Conservation (phyloP, 305 asterid species). For the Coffea humblotiana region DNA sequence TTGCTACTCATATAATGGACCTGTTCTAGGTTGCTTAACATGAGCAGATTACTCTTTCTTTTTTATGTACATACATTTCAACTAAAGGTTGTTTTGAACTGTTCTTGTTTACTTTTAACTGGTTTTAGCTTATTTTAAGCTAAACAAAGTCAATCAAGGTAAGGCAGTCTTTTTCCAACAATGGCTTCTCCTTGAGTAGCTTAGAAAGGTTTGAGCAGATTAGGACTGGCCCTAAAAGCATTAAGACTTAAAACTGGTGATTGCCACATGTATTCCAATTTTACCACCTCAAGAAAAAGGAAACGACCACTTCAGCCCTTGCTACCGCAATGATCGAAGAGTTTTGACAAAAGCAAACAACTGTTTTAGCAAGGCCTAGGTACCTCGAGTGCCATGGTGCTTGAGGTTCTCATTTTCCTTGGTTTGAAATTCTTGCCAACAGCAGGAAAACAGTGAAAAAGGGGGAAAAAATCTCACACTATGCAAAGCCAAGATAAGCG, state of each 20-base stretch:
- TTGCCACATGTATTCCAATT: background rate
- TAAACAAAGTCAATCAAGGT: background rate
- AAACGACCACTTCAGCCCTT: no score
- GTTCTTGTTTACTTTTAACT: background rate
- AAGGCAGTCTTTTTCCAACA: background rate
- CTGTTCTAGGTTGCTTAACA: background rate
- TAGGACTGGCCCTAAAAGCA: background rate
- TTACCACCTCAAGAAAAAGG: no score
- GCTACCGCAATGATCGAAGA: no score
- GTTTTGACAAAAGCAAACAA: no score
- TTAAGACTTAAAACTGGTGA: background rate
- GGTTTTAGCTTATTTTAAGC: background rate
- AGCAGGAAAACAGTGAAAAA: no score
- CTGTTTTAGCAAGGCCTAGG: no score
- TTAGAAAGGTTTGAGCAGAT: background rate
- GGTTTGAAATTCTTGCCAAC: no score
- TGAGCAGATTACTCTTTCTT: background rate
- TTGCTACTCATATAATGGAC: background rate
- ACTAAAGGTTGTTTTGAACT: background rate
- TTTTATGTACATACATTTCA: no score
- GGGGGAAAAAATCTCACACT: no score
- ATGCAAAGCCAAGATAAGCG: no score
- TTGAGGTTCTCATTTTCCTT: no score
- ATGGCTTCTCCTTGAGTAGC: background rate
- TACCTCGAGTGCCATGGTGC: no score